phyloP scores from a whole-genome alignment of 1,139 yeast species.

The Taiozyma onychis region DNA sequence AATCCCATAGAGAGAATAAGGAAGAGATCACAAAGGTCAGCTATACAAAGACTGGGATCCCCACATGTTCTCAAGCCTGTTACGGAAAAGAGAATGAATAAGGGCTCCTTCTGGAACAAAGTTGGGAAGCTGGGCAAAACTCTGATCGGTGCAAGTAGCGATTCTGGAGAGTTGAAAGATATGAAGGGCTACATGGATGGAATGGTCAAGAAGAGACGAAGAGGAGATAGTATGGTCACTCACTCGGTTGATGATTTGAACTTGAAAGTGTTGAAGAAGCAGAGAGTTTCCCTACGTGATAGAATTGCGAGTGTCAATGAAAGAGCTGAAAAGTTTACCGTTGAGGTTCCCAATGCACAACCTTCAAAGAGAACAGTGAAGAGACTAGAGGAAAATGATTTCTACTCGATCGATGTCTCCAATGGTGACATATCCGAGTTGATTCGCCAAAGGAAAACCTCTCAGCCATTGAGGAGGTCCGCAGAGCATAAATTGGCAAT shows the following conservation, averaged over 20 bases:
- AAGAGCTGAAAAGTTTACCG: slow-evolving; percentile 13
- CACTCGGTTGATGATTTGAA: slow-evolving; percentile 3
- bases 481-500: not conserved
- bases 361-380: slow-evolving; percentile 9
- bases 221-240: not conserved
- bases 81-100: slow-evolving; percentile 11
- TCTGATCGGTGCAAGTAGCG: slow-evolving; percentile 7
- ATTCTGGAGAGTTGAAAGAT: slow-evolving; percentile 11
- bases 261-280: slow-evolving; percentile 1
- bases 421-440: slow-evolving; percentile 1
- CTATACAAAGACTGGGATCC: slow-evolving; percentile 8
- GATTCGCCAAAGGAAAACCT: not conserved
- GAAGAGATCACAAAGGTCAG: not conserved
- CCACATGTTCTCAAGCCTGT: slow-evolving; percentile 17
- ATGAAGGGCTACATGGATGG: slow-evolving; percentile 22
- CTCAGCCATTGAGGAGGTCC: not conserved
- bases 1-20: slow-evolving; percentile 10
- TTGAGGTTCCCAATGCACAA: not conserved
- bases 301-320: slow-evolving; percentile 13
- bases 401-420: not conserved
- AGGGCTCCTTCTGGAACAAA: slow-evolving; percentile 13
- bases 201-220: slow-evolving; percentile 13
- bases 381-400: slow-evolving; percentile 1
- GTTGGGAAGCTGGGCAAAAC: slow-evolving; percentile 17
- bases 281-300: slow-evolving; percentile 4